phyloP scores from a whole-genome alignment of 192 early-diverging fungal species.

The Rhizoclosmatium sp. region DNA sequence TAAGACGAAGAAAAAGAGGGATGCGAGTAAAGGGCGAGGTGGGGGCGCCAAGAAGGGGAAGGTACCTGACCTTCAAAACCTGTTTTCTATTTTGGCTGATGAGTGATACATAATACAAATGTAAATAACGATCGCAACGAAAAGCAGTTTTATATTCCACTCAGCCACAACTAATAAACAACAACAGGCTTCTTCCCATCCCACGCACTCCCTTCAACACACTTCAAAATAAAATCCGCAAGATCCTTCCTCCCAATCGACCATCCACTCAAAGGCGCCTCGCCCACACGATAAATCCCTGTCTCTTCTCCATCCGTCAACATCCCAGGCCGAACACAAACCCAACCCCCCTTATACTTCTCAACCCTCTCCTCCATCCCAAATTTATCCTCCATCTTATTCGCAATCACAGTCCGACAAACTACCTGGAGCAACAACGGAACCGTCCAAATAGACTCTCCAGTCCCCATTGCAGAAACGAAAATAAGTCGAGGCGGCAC shows the following conservation, averaged over 20 bases:
- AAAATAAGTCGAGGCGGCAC: not conserved
- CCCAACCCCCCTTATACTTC: not conserved
- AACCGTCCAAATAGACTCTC: not conserved
- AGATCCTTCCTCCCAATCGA: not conserved
- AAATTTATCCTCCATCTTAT: not conserved
- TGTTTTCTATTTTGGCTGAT: constrained; percentile 1
- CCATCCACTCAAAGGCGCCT: not conserved
- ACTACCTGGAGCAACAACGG: not conserved
- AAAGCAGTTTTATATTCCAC: no score
- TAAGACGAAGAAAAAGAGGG: constrained; percentile 20
- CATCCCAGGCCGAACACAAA: not conserved
- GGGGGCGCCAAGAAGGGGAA: constrained; percentile 1
- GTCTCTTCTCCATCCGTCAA: not conserved
- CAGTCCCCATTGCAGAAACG: not conserved
- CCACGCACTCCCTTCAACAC: not conserved
- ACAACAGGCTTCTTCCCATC: not conserved
- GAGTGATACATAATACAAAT: not conserved
- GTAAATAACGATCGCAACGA: not conserved
- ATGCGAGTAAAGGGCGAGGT: not conserved
- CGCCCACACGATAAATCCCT: not conserved
- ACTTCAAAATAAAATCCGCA: not conserved
- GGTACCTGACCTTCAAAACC: not conserved
- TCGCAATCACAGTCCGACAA: not conserved
- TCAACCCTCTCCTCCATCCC: not conserved
- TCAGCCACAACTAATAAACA: not conserved